phyloP scores from a whole-genome alignment of 495 filamentous ascomycete genomes.

The Aspergillus coremiiformis region DNA sequence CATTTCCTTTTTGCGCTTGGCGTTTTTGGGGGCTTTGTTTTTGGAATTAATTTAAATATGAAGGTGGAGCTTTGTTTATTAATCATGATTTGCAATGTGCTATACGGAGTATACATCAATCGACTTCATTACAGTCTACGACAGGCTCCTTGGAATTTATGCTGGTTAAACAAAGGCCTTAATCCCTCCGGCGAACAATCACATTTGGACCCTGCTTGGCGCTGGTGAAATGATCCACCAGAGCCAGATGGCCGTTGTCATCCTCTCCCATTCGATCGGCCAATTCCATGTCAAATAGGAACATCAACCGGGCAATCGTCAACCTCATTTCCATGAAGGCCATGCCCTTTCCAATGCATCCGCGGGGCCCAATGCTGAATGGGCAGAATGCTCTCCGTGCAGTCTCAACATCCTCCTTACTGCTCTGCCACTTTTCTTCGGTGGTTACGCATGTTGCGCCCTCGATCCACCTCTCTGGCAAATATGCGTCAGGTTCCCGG shows the following conservation, averaged over 20 bases:
- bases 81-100: not conserved
- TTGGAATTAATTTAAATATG: too few species aligned
- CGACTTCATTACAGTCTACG: not conserved
- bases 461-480: conserved; percentile 51
- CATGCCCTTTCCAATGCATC: conserved; percentile 52
- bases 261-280: conserved; percentile 37
- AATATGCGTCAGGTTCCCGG: conserved; percentile 39
- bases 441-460: conserved; percentile 23
- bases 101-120: not conserved
- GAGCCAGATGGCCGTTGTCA: conserved; percentile 31
- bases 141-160: too few species aligned
- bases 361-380: conserved; percentile 50
- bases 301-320: conserved; percentile 43
- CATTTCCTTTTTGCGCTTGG: too few species aligned
- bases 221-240: conserved; percentile 44
- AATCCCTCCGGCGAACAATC: conserved; percentile 18
- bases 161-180: too few species aligned
- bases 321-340: conserved; percentile 50
- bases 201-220: conserved; percentile 42
- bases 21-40: too few species aligned
- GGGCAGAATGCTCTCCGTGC: conserved; percentile 45
- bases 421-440: conserved; percentile 23
- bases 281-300: conserved; percentile 38
- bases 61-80: not conserved
- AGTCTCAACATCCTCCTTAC: conserved; percentile 31